Base-by-base conservation (phyloP, 2,329 filamentous ascomycete species). In the Aspergillus fructus region DNA sequence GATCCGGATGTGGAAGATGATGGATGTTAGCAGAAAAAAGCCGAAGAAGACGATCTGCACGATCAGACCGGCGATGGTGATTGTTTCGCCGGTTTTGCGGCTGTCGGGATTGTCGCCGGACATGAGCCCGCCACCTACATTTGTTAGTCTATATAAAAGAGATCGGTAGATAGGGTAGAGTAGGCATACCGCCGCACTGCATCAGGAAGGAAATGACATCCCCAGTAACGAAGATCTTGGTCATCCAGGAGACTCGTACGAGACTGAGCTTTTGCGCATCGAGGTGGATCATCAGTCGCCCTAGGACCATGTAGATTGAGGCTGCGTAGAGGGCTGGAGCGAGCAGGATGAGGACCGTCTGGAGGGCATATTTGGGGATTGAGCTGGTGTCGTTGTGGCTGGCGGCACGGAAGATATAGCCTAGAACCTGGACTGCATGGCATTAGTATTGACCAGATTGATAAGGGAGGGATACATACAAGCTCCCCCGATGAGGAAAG, bases 41-140 rank as follows among this genome's bases (percentile, higher is more conserved):
- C 75, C 77, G 59, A 88, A 86, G 55, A 83, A 78, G 42, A 83
- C 40, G 23, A 88, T 76, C 65, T 88, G 85, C 15, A 86, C 67
- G 33, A 82, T 67, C 2, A 88, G 71, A 2, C 85, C 85, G 1
- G 63, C 79, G 7, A 87, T 69, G n/a, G 87, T 79, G 49, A 87
- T 73, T 15, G 65, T 56, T 48, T 68, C 62, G 9, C 61, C 64
- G 7, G 43, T 40, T 7, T 54, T 52, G 40, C 59, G 50, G 30
- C 57, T 45, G 37, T 45, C n/a, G 19, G 53, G 41, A 24, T 53
- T 53, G 9, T 58, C 55, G 1, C 45, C 62, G 11, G 62, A 52
- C 59, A 66, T 62, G 3, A 62, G 56, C 9, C 58, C 63, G 19
- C 64, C 64, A 9, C 61, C 65, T 64, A 21, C 3, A n/a, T 3